Conservation (phyloP, 306 rosid genomes). For the cucumber (Cucumis sativus) region Cucumber_9930_V3 NC_026656.2:18324501-18325000, state of each 20-base stretch:
- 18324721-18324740: neutral
- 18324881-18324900: too few species aligned
- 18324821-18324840: neutral
- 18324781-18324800: too few species aligned
- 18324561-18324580: conserved; percentile 44
- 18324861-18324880: too few species aligned
- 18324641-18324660: conserved; percentile 83
- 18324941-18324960: too few species aligned
- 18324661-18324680: conserved; percentile 49
- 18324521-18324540: conserved; percentile 73
- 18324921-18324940: too few species aligned
- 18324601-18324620: conserved; percentile 76
- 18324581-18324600: conserved; percentile 86
- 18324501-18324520: conserved; percentile 61
- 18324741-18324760: too few species aligned
- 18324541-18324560: conserved; percentile 57
- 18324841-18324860: neutral
- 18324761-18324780: too few species aligned
- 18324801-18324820: neutral
- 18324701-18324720: neutral
- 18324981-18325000: too few species aligned
- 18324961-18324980: too few species aligned
- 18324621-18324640: conserved; percentile 82
- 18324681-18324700: conserved; percentile 12
- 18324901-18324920: too few species aligned